Conservation (phyloP, 2,329 filamentous ascomycete species). For the Colletotrichum sp. region DNA sequence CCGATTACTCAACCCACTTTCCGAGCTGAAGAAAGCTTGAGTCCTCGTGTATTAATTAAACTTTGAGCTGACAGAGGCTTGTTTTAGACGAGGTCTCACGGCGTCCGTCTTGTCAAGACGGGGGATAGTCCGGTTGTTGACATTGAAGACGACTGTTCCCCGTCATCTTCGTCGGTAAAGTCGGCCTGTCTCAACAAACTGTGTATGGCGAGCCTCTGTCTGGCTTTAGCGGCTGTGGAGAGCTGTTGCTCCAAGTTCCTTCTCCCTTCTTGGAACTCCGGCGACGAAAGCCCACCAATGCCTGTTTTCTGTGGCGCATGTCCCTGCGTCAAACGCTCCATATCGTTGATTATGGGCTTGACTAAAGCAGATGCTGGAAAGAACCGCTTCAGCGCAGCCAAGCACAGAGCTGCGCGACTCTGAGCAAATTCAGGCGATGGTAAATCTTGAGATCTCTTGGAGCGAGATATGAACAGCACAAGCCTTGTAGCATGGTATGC, state of each 20-base stretch:
- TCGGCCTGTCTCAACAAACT: constrained; percentile 30
- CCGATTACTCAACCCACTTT: neutral
- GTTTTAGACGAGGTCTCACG: neutral
- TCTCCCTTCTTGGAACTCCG: neutral
- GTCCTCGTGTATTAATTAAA: neutral
- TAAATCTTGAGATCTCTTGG: constrained; percentile 4
- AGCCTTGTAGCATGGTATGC: constrained; percentile 46
- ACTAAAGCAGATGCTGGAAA: constrained; percentile 28
- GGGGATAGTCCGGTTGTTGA: neutral
- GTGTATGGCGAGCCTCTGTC: constrained; percentile 31
- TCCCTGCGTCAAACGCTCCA: constrained; percentile 15
- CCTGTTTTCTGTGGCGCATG: neutral
- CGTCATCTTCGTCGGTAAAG: constrained; percentile 30
- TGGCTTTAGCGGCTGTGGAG: constrained; percentile 24
- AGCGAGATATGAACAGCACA: constrained; percentile 32
- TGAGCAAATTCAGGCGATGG: constrained; percentile 28
- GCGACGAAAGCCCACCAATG: constrained; percentile 22
- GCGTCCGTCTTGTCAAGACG: neutral
- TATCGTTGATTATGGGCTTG: constrained; percentile 30
- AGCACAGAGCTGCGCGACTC: constrained; percentile 30
- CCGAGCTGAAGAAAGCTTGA: neutral
- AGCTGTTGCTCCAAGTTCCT: constrained; percentile 13
- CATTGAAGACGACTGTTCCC: constrained; percentile 5
- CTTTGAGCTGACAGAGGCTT: neutral
- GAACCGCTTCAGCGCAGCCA: constrained; percentile 29